Conservation (phyloP, 2,329 filamentous ascomycete species). For the Apiospora sp. region DNA sequence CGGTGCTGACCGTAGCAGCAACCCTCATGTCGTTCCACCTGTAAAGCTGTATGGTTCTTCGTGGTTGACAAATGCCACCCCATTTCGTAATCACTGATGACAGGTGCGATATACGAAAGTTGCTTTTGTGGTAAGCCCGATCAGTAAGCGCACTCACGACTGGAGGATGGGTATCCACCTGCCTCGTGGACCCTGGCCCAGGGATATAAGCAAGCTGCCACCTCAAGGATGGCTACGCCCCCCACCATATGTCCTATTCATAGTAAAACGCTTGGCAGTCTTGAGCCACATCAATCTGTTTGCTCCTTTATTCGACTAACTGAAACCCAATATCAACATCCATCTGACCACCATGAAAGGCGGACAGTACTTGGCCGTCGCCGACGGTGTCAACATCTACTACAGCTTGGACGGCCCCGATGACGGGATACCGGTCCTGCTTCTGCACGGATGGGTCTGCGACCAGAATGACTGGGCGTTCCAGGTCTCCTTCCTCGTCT, state of each 20-base stretch:
- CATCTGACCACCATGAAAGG: neutral
- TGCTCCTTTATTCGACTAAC: neutral
- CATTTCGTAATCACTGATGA: neutral
- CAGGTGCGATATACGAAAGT: neutral
- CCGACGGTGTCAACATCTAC: constrained; percentile 19
- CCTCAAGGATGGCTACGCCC: neutral
- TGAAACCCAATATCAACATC: neutral
- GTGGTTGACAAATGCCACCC: neutral
- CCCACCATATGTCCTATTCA: too few relatives aligned
- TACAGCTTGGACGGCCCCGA: constrained; percentile 26
- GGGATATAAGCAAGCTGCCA: neutral
- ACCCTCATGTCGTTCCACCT: neutral
- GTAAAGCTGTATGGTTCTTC: neutral
- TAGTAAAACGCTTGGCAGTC: too few relatives aligned
- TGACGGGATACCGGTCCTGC: neutral
- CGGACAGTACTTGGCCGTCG: neutral
- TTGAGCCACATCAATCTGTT: neutral
- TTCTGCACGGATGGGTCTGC: constrained; percentile 27
- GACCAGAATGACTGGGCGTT: constrained; percentile 25
- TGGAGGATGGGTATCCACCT: neutral
- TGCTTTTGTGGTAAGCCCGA: neutral
- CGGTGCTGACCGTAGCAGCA: neutral
- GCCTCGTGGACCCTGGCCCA: too few relatives aligned
- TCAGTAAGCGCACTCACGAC: neutral
- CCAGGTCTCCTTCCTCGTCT: constrained; percentile 25